Percentiles rank a stretch among this genome's conserved stretches.
These are phyloP conservation scores for Nephelium lappaceum DNA, from an alignment of 345 rosid genomes.

Conservation along the genomic window DNA sequence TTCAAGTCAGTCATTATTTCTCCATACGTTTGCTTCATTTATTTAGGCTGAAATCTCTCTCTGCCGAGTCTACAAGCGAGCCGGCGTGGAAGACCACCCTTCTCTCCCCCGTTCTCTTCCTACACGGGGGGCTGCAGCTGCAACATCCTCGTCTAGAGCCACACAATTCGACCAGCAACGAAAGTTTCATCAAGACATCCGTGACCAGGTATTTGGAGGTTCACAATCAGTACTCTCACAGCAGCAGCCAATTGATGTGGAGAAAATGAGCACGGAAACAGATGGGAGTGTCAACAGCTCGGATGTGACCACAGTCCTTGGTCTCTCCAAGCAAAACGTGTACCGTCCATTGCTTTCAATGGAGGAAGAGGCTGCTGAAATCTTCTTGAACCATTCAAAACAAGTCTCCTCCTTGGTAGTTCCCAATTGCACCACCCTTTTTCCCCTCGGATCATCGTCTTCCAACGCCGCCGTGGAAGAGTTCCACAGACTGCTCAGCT, in stretches of 20 bases:
- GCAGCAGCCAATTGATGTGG: constrained; percentile 28
- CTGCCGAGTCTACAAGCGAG: constrained; percentile 93
- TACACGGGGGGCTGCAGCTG: constrained; percentile 22
- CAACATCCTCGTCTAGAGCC: constrained; percentile 36
- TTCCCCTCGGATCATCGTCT: constrained; percentile 29
- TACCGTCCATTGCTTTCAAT: constrained; percentile 47
- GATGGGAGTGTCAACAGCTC: constrained; percentile 62
- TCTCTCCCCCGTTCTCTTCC: constrained; percentile 73
- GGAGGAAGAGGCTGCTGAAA: constrained; percentile 35
- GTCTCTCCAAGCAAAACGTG: constrained; percentile 54
- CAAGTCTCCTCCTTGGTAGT: constrained; percentile 25
- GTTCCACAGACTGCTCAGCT: constrained; percentile 68
- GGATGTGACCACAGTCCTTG: constrained; percentile 66
- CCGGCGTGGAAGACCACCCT: constrained; percentile 94
- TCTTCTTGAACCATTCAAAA: constrained; percentile 36
- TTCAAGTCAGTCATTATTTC: not conserved
- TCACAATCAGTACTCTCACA: constrained; percentile 14
- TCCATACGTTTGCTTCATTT: not conserved
- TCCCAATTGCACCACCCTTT: constrained; percentile 30
- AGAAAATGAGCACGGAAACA: constrained; percentile 38
- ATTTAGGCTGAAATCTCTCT: constrained; percentile 82
- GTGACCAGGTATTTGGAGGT: constrained; percentile 21
- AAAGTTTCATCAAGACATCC: not conserved
- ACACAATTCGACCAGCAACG: constrained; percentile 26
- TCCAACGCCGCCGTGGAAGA: constrained; percentile 50